phyloP scores from a whole-genome alignment of 1,139 yeast genomes.

The Ashbya aceris region DNA sequence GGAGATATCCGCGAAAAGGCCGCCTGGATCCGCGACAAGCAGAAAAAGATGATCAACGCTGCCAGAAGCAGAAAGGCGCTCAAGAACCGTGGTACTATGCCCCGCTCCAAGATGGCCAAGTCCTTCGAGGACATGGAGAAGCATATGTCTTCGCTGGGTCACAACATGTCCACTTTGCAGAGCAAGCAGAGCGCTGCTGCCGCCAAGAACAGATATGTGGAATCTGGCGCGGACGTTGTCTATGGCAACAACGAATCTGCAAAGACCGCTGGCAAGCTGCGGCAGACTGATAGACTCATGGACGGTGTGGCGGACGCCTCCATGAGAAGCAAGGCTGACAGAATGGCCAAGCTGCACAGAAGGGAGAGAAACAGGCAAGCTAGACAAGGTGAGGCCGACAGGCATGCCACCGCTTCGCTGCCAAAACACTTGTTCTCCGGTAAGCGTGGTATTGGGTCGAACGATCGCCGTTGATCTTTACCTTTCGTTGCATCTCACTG shows the following conservation, averaged over 20 bases:
- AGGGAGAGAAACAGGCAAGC: constrained; percentile 90
- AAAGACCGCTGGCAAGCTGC: constrained; percentile 35
- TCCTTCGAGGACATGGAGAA: constrained; percentile 72
- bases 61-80: constrained; percentile 81
- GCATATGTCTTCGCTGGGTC: constrained; percentile 84
- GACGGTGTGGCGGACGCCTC: constrained; percentile 83
- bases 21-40: constrained; percentile 89
- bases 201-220: constrained; percentile 35
- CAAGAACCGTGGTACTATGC: constrained; percentile 85
- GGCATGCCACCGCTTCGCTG: constrained; percentile 74
- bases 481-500: constrained; percentile 1
- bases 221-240: constrained; percentile 71
- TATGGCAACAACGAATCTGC: constrained; percentile 35
- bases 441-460: constrained; percentile 89
- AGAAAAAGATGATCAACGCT: constrained; percentile 83
- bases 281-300: constrained; percentile 71
- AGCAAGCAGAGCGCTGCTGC: constrained; percentile 38
- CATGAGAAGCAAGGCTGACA: constrained; percentile 76
- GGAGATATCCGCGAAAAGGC: constrained; percentile 81
- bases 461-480: constrained; percentile 43
- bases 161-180: constrained; percentile 63
- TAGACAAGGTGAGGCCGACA: constrained; percentile 92
- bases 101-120: constrained; percentile 80
- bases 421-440: constrained; percentile 95
- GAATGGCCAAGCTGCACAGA: constrained; percentile 81